These are phyloP conservation scores for Ophiostoma sp. DNA, from an alignment of 2,329 filamentous ascomycete species.

Conservation along the genomic window DNA sequence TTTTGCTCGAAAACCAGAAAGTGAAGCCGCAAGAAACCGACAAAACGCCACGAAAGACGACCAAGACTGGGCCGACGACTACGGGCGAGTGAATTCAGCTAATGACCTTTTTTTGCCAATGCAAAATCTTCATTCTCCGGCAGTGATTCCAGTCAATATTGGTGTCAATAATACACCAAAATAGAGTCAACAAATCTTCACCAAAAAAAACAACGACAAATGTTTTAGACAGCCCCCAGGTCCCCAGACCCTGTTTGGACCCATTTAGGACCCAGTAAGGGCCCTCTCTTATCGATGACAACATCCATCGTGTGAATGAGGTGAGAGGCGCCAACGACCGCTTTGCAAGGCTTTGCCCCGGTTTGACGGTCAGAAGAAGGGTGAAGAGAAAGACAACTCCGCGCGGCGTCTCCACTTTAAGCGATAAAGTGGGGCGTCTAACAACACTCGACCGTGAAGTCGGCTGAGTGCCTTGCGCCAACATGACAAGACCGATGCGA, in stretches of 20 bases:
- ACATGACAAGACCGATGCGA: not conserved
- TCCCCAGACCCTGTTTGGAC: not conserved
- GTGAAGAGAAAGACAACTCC: not conserved
- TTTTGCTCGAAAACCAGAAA: not conserved
- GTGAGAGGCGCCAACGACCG: slow-evolving; percentile 6
- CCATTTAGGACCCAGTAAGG: not conserved
- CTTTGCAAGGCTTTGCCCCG: not conserved
- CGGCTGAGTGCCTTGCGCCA: not conserved
- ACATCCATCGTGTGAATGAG: slow-evolving; percentile 8
- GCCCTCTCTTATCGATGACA: slow-evolving; percentile 5
- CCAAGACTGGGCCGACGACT: not conserved
- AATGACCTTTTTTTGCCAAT: not conserved
- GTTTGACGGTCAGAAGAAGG: not conserved
- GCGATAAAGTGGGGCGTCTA: not conserved
- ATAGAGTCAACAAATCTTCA: not conserved
- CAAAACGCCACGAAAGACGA: not conserved
- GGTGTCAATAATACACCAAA: not conserved
- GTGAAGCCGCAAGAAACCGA: not conserved
- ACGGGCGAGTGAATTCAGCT: not conserved
- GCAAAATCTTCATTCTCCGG: too few species aligned
- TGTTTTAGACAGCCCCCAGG: not conserved
- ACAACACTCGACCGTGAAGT: not conserved
- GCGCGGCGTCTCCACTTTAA: not conserved
- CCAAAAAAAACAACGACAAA: not conserved
- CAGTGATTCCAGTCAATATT: not conserved